A percentile compares a stretch with the other conserved stretches of the same genome.
Evolutionary conservation across 371 early-diverging fungal species (phyloP).

Genomic region (Entomophthora muscae): DNA sequence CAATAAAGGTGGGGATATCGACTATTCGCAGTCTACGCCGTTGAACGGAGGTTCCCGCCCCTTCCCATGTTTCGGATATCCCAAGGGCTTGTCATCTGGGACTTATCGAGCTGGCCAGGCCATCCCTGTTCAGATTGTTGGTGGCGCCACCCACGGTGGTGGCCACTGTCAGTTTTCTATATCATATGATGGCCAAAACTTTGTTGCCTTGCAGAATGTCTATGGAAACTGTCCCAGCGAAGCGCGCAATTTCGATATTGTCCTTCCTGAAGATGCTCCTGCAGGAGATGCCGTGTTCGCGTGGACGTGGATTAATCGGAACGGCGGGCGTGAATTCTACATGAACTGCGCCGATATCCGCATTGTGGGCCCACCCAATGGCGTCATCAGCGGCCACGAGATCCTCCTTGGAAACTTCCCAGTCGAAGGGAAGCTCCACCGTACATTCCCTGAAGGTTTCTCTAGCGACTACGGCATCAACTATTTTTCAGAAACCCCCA

Average conservation of each 20-base stretch:
- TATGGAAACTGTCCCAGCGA: no score
- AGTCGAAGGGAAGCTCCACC: no score
- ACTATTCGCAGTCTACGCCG: no score
- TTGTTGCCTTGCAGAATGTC: neutral
- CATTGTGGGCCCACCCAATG: constrained; percentile 12
- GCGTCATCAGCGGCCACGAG: constrained; percentile 22
- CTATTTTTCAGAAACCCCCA: no score
- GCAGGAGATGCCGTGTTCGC: constrained; percentile 13
- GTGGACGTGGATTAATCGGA: constrained; percentile 2
- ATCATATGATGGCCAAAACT: constrained; percentile 1
- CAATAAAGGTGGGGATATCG: no score
- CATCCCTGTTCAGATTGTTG: neutral
- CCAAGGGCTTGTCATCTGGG: constrained; percentile 2
- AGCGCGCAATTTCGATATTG: no score
- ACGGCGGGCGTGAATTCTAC: no score
- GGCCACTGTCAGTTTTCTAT: constrained; percentile 8
- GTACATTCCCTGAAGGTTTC: no score
- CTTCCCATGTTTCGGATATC: constrained; percentile 7
- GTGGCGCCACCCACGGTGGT: constrained; percentile 1
- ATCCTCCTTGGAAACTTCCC: constrained; percentile 29
- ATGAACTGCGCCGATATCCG: constrained; percentile 3
- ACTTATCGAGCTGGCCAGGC: neutral
- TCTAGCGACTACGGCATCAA: no score
- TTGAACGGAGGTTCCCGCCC: no score
- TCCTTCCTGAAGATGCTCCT: constrained; percentile 23